Evolutionary conservation across 176 grass and related monocot genomes (phyloP), one percentile per base, ranked within the genome.

Genomic region (Phoenix dactylifera): DNA sequence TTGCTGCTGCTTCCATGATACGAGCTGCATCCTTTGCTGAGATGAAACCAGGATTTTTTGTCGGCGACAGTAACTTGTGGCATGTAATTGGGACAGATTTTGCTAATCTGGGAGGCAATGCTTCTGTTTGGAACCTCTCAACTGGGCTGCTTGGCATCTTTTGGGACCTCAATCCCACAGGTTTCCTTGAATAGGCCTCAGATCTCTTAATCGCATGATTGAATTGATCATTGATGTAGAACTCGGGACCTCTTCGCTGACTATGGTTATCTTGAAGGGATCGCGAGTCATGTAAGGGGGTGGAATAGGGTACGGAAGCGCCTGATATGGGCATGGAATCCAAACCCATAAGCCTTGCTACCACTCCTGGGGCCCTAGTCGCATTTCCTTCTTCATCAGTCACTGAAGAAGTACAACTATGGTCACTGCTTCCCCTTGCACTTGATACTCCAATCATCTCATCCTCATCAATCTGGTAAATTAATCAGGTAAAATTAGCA

Each of bases 301-400:
- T 95, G 71, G 73, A 84, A 52, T 84, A 86, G 1, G 86, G 80
- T 19, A 89, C 71, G 14, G 86, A 63, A 51, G 44, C 62, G 39
- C 63, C 60, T 15, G 74, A 73, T 57, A 63, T 55, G n/a, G 90
- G 90, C 73, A 95, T 72, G 19, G 85, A 81, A 22, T 95, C 90
- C 59, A 95, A 80, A 39, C 90, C 90, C 90, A 95, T 95, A 53
- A 95, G 81, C 60, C 80, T 85, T 55, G 90, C 90, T 18, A 95
- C 90, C 18, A 95, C 86, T 24, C 90, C 90, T 10, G 83, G 82
- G 0, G 80, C 79, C 49, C 77, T 89, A 65, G 76, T 81, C 48
- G 63, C 90, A 81, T 68, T 55, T 16, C 77, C 82, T 52, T n/a
- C n/a, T n/a, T 90, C 79, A 44, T 95, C 86, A 7, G 82, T 82